Evolutionary conservation across 208 protist genomes (phyloP).

Genomic region (Leishmania braziliensis): DNA sequence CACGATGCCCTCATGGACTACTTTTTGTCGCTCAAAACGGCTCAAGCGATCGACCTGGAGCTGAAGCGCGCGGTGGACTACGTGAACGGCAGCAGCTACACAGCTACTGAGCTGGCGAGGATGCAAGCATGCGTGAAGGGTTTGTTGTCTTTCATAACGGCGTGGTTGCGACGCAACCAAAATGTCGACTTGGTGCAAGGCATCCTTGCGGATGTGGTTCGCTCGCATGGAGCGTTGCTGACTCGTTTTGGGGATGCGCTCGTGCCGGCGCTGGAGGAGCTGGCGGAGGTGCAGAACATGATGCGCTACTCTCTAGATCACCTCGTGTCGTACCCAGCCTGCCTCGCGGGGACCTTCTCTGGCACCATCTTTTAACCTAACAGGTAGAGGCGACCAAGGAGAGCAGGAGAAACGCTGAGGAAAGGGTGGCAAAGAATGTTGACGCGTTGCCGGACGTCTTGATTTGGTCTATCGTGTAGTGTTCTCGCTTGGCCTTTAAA

Average conservation of each 20-base stretch:
- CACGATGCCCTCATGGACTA: constrained; percentile 69
- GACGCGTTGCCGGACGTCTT: background rate
- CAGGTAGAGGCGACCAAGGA: background rate
- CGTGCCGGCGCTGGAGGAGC: constrained; percentile 41
- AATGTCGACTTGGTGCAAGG: constrained; percentile 85
- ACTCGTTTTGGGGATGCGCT: constrained; percentile 58
- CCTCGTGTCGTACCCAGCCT: constrained; percentile 70
- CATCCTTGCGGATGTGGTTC: constrained; percentile 67
- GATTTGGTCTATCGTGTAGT: background rate
- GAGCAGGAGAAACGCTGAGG: background rate
- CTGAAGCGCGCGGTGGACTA: constrained; percentile 74
- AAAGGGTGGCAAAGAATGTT: background rate
- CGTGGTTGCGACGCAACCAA: constrained; percentile 55
- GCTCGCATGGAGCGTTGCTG: constrained; percentile 66
- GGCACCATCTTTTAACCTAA: constrained; percentile 62
- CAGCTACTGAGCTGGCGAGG: constrained; percentile 50
- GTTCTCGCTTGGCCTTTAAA: background rate
- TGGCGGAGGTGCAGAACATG: constrained; percentile 67
- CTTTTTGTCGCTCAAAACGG: constrained; percentile 48
- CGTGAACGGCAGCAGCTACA: constrained; percentile 69
- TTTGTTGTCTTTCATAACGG: constrained; percentile 58
- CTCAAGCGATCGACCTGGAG: constrained; percentile 79
- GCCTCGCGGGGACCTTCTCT: constrained; percentile 65
- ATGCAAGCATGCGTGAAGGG: constrained; percentile 55
- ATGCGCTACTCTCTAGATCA: constrained; percentile 75